Conservation (phyloP, 2,329 filamentous ascomycete genomes). For the Colletotrichum sp. region DNA sequence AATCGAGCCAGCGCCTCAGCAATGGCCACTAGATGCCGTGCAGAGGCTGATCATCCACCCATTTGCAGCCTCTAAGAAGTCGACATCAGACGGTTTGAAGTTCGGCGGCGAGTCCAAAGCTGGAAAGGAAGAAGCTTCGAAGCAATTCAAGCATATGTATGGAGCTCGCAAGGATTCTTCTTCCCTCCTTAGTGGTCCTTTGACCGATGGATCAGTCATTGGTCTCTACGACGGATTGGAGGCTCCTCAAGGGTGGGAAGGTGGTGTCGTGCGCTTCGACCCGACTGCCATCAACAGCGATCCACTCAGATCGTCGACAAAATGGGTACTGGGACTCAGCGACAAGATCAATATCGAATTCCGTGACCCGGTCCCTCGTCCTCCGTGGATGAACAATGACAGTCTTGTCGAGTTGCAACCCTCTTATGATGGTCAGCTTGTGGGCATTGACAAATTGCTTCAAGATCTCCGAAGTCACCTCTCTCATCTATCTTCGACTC, state of each 20-base stretch:
- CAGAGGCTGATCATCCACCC: conserved; percentile 79
- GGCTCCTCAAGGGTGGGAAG: conserved; percentile 72
- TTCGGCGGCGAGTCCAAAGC: conserved; percentile 89
- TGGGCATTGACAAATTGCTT: conserved; percentile 83
- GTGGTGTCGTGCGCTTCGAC: conserved; percentile 83
- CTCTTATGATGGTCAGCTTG: conserved; percentile 64
- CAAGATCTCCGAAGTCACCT: conserved; percentile 77
- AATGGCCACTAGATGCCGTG: conserved; percentile 69
- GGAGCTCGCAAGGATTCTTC: conserved; percentile 37
- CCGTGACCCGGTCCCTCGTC: conserved; percentile 73
- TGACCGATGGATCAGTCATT: conserved; percentile 88
- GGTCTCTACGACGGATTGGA: conserved; percentile 59
- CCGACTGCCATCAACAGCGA: conserved; percentile 46
- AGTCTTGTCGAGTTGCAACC: conserved; percentile 60
- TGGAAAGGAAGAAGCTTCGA: conserved; percentile 78
- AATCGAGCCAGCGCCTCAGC: conserved; percentile 79
- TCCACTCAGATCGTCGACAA: conserved; percentile 13
- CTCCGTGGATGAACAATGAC: conserved; percentile 55
- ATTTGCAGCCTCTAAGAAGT: conserved; percentile 66
- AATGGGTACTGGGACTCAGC: conserved; percentile 82
- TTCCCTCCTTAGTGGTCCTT: conserved; percentile 75
- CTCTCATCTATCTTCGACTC: conserved; percentile 83
- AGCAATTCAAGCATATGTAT: conserved; percentile 75
- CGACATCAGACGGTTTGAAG: conserved; percentile 67
- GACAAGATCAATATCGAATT: conserved; percentile 76